Percentiles rank a stretch among this genome's conserved stretches.
These are phyloP conservation scores for Pulveroboletus frians DNA, from an alignment of 768 basidiomycete species.

Conservation along the genomic window DNA sequence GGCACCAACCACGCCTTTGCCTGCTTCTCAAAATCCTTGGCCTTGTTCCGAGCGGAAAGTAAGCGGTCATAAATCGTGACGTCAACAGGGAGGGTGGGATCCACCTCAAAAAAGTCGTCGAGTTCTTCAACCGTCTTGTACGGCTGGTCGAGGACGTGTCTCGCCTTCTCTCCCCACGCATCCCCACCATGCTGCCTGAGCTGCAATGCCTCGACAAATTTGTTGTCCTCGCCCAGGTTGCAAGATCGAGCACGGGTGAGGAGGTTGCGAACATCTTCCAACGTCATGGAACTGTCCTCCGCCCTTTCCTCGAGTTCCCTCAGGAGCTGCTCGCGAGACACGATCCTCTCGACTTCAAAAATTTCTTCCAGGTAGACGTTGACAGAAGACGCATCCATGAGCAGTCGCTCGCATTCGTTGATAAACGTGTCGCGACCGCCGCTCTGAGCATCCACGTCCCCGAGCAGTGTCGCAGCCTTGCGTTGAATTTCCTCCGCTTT, in stretches of 20 bases:
- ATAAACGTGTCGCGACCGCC: constrained; percentile 54
- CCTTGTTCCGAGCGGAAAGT: constrained; percentile 58
- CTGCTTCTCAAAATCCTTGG: constrained; percentile 75
- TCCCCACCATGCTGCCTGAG: constrained; percentile 62
- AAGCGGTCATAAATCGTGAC: constrained; percentile 60
- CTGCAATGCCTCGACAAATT: constrained; percentile 58
- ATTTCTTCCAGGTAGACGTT: constrained; percentile 85
- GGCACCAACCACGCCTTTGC: constrained; percentile 65
- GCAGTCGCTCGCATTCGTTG: constrained; percentile 64
- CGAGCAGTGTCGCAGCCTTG: constrained; percentile 51
- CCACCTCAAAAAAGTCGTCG: constrained; percentile 63
- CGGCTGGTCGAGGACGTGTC: constrained; percentile 58
- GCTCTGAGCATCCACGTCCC: constrained; percentile 32
- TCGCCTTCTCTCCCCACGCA: constrained; percentile 73
- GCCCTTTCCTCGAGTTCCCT: constrained; percentile 69
- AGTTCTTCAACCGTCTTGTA: constrained; percentile 74
- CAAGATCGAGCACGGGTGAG: constrained; percentile 66
- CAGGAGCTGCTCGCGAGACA: constrained; percentile 72
- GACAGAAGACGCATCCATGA: constrained; percentile 65
- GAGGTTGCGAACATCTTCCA: constrained; percentile 73
- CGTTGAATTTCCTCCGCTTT: constrained; percentile 61
- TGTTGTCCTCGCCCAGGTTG: constrained; percentile 60
- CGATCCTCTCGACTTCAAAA: constrained; percentile 70
- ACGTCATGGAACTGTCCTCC: constrained; percentile 59
- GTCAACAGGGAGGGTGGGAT: constrained; percentile 66